These are phyloP conservation scores for Leccinum subrobustum DNA, from an alignment of 1,284 basidiomycete species.

Conservation along the genomic window DNA sequence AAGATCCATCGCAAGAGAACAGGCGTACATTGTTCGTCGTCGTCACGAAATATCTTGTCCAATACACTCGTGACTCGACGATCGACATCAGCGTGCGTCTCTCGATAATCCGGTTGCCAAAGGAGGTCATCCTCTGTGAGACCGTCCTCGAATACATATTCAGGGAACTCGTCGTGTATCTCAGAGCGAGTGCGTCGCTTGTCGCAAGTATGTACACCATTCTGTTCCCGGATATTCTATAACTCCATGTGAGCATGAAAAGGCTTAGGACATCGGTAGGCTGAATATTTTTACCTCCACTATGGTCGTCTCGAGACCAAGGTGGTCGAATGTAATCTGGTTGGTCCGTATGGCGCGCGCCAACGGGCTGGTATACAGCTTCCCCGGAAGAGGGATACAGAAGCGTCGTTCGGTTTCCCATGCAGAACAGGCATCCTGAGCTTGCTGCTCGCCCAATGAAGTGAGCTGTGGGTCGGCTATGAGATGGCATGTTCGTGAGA, in stretches of 20 bases:
- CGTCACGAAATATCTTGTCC: slow-evolving; percentile 5
- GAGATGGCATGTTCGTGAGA: neutral
- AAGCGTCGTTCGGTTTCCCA: neutral
- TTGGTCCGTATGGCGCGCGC: slow-evolving; percentile 69
- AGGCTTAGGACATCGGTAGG: neutral
- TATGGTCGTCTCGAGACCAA: slow-evolving; percentile 1
- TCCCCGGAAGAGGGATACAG: slow-evolving; percentile 50
- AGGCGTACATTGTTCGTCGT: slow-evolving; percentile 4
- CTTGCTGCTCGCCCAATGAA: neutral
- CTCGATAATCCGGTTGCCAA: slow-evolving; percentile 4
- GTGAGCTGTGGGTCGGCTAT: slow-evolving; percentile 10
- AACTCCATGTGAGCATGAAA: neutral
- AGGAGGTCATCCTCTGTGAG: slow-evolving; percentile 67
- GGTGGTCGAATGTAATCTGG: slow-evolving; percentile 56
- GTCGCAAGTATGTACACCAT: slow-evolving; percentile 8
- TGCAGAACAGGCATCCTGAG: neutral
- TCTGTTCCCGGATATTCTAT: neutral
- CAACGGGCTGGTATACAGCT: slow-evolving; percentile 45
- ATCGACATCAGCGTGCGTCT: slow-evolving; percentile 9
- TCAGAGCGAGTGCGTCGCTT: slow-evolving; percentile 37
- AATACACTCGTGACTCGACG: slow-evolving; percentile 2
- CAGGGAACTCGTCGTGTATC: slow-evolving; percentile 56
- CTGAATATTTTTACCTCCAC: neutral
- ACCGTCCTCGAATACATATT: slow-evolving; percentile 59
- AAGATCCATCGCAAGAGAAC: neutral